These are phyloP conservation scores for Colletotrichum tanaceti DNA, from an alignment of 2,329 filamentous ascomycete species.

Conservation along the genomic window DNA sequence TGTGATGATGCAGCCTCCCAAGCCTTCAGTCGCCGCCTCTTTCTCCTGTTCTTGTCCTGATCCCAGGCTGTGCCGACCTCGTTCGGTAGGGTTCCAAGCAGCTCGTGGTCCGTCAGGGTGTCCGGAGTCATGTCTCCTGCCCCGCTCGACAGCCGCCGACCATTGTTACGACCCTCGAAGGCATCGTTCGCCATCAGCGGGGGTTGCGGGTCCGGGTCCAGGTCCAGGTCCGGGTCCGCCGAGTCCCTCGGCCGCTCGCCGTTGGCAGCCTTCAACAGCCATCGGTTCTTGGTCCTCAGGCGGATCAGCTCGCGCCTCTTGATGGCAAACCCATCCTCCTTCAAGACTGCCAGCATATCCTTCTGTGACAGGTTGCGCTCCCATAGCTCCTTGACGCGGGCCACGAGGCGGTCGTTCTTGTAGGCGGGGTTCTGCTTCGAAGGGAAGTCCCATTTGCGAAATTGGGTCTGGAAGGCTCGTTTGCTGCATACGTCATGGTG, in stretches of 20 bases:
- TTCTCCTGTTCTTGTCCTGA: constrained; percentile 31
- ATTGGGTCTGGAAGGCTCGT: constrained; percentile 80
- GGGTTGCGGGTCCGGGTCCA: neutral
- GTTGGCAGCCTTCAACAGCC: constrained; percentile 72
- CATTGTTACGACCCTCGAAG: constrained; percentile 19
- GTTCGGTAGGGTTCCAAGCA: constrained; percentile 9
- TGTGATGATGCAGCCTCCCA: constrained; percentile 66
- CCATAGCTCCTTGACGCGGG: constrained; percentile 81
- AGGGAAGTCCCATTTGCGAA: constrained; percentile 83
- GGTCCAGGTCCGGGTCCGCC: neutral
- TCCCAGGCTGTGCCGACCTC: constrained; percentile 6
- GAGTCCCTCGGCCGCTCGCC: constrained; percentile 60
- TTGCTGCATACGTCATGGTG: constrained; percentile 63
- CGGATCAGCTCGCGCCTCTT: constrained; percentile 77
- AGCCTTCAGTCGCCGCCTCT: constrained; percentile 34
- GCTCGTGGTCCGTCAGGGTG: constrained; percentile 32
- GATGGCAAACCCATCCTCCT: constrained; percentile 77
- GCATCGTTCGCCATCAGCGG: neutral
- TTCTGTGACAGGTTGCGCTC: constrained; percentile 77
- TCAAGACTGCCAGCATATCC: constrained; percentile 78
- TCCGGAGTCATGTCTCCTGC: constrained; percentile 29
- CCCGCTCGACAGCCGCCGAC: constrained; percentile 1
- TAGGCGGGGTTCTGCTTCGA: constrained; percentile 78
- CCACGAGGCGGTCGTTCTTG: constrained; percentile 74
- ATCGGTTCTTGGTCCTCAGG: constrained; percentile 75